These are phyloP conservation scores for Citrus medica DNA, from an alignment of 345 rosid genomes.

Conservation along the genomic window DNA sequence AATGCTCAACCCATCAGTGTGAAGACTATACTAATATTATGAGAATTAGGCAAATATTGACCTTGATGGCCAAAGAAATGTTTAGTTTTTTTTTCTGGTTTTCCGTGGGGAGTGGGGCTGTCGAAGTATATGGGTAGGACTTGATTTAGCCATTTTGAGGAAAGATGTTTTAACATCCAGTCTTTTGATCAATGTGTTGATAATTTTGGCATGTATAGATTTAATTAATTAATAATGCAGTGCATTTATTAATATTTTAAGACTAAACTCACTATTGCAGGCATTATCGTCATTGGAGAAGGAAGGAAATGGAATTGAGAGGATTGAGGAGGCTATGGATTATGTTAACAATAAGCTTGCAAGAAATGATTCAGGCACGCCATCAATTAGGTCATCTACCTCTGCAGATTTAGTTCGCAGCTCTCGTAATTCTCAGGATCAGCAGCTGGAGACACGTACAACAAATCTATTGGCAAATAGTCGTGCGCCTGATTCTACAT, in stretches of 20 bases:
- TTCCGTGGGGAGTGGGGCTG: background rate
- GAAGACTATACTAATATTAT: background rate
- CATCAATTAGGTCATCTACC: constrained; percentile 18
- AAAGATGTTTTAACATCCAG: background rate
- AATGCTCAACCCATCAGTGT: background rate
- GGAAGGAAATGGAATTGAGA: constrained; percentile 36
- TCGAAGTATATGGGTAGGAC: background rate
- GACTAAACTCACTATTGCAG: constrained; percentile 33
- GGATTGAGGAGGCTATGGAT: constrained; percentile 61
- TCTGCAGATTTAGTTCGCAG: constrained; percentile 30
- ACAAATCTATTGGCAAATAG: constrained; percentile 29
- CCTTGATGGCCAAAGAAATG: background rate
- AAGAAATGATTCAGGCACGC: constrained; percentile 24
- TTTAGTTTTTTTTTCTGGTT: background rate
- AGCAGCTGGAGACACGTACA: constrained; percentile 20
- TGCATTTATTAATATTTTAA: background rate
- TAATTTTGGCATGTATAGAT: background rate
- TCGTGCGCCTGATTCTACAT: constrained; percentile 30
- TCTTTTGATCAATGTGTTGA: background rate
- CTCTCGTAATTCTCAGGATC: constrained; percentile 36
- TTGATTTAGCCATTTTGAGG: background rate
- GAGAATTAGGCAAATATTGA: background rate
- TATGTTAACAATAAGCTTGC: constrained; percentile 57
- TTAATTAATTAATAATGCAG: background rate
- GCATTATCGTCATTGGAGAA: constrained; percentile 46